Conservation (phyloP, 129 eudicot species). For the Heracleum sosnowskyi region DNA sequence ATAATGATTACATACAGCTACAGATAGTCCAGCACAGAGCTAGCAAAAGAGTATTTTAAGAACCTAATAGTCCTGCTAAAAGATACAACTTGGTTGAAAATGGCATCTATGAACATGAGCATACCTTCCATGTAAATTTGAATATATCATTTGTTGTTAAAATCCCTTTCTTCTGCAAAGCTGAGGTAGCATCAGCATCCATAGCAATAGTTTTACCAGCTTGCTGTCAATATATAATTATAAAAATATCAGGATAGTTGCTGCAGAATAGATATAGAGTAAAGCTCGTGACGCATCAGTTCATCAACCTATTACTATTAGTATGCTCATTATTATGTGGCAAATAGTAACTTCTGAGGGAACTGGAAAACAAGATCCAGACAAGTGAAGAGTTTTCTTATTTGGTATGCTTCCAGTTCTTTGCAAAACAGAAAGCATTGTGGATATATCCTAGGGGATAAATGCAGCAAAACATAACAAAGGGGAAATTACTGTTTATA, state of each 20-base stretch:
- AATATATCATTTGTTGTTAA: slow-evolving; percentile 58
- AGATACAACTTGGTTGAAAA: not conserved
- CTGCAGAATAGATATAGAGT: not conserved
- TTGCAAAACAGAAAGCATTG: not conserved
- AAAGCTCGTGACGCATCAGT: not conserved
- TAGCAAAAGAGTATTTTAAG: not conserved
- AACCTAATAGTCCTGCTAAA: not conserved
- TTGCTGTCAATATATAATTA: slow-evolving; percentile 39
- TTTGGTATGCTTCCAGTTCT: not conserved
- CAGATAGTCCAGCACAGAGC: not conserved
- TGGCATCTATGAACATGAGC: slow-evolving; percentile 10
- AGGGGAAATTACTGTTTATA: not conserved
- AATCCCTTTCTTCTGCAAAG: slow-evolving; percentile 66
- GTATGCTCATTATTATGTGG: not conserved
- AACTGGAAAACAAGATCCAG: not conserved
- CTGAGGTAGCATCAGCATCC: slow-evolving; percentile 97
- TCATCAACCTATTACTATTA: not conserved
- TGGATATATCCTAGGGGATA: not conserved
- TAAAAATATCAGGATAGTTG: not conserved
- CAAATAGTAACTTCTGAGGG: not conserved
- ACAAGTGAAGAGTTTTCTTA: not conserved
- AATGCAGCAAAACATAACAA: not conserved
- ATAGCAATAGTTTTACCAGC: slow-evolving; percentile 61
- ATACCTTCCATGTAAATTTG: slow-evolving; percentile 87
- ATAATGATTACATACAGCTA: not conserved